Percentiles rank a stretch among this genome's conserved stretches.
Evolutionary conservation across 2,329 filamentous ascomycete species (phyloP).

Genomic region (Pseudogymnoascus sp.): DNA sequence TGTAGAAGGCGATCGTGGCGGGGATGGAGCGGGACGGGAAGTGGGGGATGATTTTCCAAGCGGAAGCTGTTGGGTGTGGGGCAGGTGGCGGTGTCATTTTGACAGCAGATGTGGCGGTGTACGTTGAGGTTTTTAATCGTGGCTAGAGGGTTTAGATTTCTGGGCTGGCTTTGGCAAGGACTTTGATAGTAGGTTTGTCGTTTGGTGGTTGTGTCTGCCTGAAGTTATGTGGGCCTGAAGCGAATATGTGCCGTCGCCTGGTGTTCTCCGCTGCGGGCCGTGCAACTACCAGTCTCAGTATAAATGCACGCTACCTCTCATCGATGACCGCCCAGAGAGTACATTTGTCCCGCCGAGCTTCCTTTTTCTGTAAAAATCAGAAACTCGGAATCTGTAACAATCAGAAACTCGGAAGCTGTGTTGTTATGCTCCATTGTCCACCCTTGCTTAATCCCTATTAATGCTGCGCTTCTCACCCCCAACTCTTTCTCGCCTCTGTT

Average conservation of each 20-base stretch:
- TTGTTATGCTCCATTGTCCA: no score
- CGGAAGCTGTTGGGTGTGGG: not conserved
- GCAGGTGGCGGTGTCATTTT: not conserved
- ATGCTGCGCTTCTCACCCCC: not conserved
- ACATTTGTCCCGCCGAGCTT: no score
- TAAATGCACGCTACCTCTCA: no score
- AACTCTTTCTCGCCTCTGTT: not conserved
- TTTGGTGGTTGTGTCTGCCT: not conserved
- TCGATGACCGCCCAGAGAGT: no score
- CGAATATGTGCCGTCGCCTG: no score
- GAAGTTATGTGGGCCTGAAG: constrained; percentile 14
- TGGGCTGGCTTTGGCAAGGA: not conserved
- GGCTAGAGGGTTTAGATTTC: not conserved
- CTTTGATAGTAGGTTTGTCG: not conserved
- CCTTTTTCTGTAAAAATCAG: no score
- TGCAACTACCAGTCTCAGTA: not conserved
- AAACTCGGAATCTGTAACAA: not conserved
- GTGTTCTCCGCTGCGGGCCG: not conserved
- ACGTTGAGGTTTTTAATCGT: not conserved
- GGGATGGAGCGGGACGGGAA: constrained; percentile 2
- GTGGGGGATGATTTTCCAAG: constrained; percentile 10
- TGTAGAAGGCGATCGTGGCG: constrained; percentile 9
- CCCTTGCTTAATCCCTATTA: not conserved
- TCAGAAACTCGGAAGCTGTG: not conserved
- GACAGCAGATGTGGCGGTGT: not conserved